phyloP scores from a whole-genome alignment of 202 grass and related monocot genomes.

The Dendrocalamus latiflorus region DNA sequence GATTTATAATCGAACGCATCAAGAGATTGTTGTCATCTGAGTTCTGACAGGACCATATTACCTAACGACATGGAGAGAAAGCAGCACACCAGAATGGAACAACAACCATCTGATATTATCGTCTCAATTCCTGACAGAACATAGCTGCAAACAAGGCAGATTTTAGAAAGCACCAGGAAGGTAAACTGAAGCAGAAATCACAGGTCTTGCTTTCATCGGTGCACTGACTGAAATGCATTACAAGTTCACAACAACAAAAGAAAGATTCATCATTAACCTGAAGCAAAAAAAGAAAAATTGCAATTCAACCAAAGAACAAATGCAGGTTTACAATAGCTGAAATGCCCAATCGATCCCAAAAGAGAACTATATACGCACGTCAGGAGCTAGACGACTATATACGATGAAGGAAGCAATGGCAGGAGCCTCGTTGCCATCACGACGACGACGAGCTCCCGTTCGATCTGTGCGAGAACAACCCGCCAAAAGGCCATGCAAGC shows the following conservation, averaged over 20 bases:
- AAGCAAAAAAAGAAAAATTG: background rate
- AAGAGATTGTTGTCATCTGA: no score
- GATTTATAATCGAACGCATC: no score
- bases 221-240: background rate
- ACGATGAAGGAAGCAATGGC: background rate
- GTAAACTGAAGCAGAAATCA: no score
- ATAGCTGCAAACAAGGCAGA: no score
- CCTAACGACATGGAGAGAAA: no score
- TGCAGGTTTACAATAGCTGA: background rate
- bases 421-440: background rate
- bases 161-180: no score
- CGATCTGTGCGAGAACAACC: conserved; percentile 43
- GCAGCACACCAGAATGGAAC: no score
- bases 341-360: no score
- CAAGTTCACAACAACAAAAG: background rate
- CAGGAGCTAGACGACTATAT: background rate
- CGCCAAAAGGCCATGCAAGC: conserved; percentile 39
- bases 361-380: background rate
- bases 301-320: background rate
- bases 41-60: no score
- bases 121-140: no score
- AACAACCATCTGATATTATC: no score
- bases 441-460: conserved; percentile 35
- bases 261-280: background rate
- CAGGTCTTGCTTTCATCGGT: no score